These are phyloP conservation scores for Catenaria anguillulae DNA, from an alignment of 371 early-diverging fungal species.

Conservation along the genomic window DNA sequence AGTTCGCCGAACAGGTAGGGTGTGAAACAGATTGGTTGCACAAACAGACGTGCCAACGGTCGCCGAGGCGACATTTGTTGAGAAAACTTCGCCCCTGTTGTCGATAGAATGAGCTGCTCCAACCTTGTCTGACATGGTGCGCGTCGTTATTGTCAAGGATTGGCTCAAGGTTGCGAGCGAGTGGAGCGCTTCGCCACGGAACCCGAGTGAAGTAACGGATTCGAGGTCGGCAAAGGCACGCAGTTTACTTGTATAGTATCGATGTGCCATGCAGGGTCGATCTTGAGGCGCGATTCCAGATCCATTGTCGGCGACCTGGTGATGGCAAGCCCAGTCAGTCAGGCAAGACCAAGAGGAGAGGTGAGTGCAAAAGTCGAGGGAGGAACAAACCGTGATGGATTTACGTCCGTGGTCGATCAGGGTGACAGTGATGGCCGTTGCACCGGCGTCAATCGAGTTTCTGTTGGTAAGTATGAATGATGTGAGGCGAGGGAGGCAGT, in stretches of 20 bases:
- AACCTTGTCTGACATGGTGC: slow-evolving; percentile 17
- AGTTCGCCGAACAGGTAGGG: slow-evolving; percentile 31
- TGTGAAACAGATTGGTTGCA: slow-evolving; percentile 23
- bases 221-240: slow-evolving; percentile 37
- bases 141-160: slow-evolving; percentile 20
- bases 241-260: slow-evolving; percentile 61
- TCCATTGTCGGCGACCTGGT: slow-evolving; percentile 32
- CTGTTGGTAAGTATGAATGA: slow-evolving; percentile 10
- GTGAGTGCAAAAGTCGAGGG: too few species aligned
- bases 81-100: slow-evolving; percentile 15
- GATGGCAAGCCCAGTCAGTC: neutral
- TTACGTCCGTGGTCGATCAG: slow-evolving; percentile 20
- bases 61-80: too few species aligned
- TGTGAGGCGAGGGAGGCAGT: neutral
- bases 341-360: too few species aligned
- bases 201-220: slow-evolving; percentile 43
- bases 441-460: slow-evolving; percentile 32
- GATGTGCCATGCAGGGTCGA: slow-evolving; percentile 23
- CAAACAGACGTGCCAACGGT: too few species aligned
- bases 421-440: slow-evolving; percentile 25
- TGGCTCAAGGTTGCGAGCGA: slow-evolving; percentile 32
- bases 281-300: slow-evolving; percentile 33
- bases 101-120: slow-evolving; percentile 23
- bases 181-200: slow-evolving; percentile 46
- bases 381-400: too few species aligned